Evolutionary conservation across 805 yeast species (phyloP), one percentile per base, ranked within the genome.

Genomic region (Saccharomycopsis vini): DNA sequence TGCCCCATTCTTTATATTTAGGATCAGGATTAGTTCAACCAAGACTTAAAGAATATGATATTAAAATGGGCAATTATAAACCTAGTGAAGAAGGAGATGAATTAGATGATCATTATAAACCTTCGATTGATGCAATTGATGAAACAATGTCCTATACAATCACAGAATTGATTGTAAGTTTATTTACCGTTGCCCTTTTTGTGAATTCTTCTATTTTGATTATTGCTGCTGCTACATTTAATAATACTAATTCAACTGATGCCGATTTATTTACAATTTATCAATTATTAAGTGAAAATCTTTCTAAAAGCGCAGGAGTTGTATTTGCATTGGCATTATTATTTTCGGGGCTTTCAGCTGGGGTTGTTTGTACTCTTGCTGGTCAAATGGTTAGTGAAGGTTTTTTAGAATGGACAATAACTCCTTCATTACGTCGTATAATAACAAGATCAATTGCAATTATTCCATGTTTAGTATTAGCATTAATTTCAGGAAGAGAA

Each of bases 311-410:
- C 4, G 97, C 96, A 0, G 97, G 95, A 4, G 66, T 84, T 7
- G 80, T 88, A 0, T 88, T 89, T 67, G 96, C 95, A 0, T 62
- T 87, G 40, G 96, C 96, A 1, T 73, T 88, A 62, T 66, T 88
- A 37, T 88, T 84, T 58, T 80, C 90, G 12, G 97, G 97, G n/a
- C 90, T 88, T 57, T 81, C 92, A 55, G 96, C 96, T 2, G 96
- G 96, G 34, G 84, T 90, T 32, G 95, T 88, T 16, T 88, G 95
- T 57, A 89, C 96, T 0, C 71, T 89, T 55, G 89, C 96, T 2
- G 95, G 96, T 30, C 96, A 88, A 59, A 85, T 86, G 77, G 94
- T 88, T 6, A 78, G 86, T 55, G 95, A 88, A 60, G 97, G 97
- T 1, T 89, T 87, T 54, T 68, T 86, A 21, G 68, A 73, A 48